Evolutionary conservation across 192 early-diverging fungal species (phyloP), one percentile per base, ranked within the genome.

Genomic region (Endogone sp.): DNA sequence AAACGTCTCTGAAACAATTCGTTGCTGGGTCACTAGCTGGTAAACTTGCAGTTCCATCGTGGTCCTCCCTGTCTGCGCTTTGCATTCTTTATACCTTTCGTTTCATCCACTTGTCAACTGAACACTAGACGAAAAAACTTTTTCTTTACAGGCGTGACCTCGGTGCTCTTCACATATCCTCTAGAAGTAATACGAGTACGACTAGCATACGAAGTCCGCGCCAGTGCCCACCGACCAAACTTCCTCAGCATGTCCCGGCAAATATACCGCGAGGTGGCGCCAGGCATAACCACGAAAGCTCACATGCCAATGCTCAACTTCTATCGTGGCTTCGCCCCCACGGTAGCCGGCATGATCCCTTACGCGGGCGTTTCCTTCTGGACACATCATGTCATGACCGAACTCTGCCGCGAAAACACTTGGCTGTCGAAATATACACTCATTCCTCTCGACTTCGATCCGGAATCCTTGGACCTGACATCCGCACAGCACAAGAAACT

Each of bases 311-410:
- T 92, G 6, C 64, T 82, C n/a, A 99, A 98, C 79, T 98, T 97
- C 77, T 99, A 96, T 77, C 85, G 95, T 22, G 97, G 97, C 56
- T 95, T 96, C 68, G 68, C 90, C n/a, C 89, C 94, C 23, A 88
- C 95, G 13, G 70, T 97, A 23, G 84, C 85, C 69, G 97, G 97
- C 10, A 99, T 99, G 84, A 85, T 98, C 22, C 97, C 97, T 3
- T 99, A 99, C 70, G 97, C 94, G 22, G 97, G 97, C 31, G 93
- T 93, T 2, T 94, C 93, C 11, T 99, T 99, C 77, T 87, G 91
- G 71, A 89, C 86, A n/a, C 93, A 99, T 76, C 90, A 95, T 74
- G 78, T 81, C 9, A 32, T 93, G 26, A 90, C 84, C 59, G 70
- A 86, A 16, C 73, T 90, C 76, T 85, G 84, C 55, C 85, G 87